phyloP scores from a whole-genome alignment of 805 yeast species.

The Ogataea parapolymorpha region DNA sequence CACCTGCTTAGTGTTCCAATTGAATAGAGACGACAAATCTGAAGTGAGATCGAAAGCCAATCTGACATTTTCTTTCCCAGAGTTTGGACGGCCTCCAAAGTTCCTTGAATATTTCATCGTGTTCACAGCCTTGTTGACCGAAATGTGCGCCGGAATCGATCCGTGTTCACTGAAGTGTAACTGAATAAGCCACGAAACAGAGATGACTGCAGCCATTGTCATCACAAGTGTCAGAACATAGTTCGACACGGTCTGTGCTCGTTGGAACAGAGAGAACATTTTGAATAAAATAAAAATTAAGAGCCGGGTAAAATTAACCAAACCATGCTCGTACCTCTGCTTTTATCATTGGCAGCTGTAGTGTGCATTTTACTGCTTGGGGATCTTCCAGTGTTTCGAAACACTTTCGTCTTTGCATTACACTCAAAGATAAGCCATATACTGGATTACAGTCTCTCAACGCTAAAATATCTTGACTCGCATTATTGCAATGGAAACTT shows the following conservation, averaged over 20 bases:
- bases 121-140: conserved; percentile 23
- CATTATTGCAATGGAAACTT: conserved; percentile 21
- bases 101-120: conserved; percentile 26
- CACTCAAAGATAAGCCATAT: neutral
- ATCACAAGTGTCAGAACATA: conserved; percentile 51
- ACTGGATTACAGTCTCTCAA: neutral
- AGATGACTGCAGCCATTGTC: conserved; percentile 44
- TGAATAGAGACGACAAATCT: conserved; percentile 78
- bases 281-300: neutral
- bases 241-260: conserved; percentile 48
- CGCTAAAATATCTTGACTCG: neutral
- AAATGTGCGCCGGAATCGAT: conserved; percentile 30
- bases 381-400: conserved; percentile 41
- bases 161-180: conserved; percentile 45
- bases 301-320: conserved; percentile 3
- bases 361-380: conserved; percentile 43
- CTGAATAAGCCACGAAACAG: conserved; percentile 47
- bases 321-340: conserved; percentile 2
- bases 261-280: conserved; percentile 21
- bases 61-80: conserved; percentile 73
- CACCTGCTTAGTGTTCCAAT: conserved; percentile 97
- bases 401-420: conserved; percentile 22
- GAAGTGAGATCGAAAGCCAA: conserved; percentile 68
- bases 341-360: conserved; percentile 13
- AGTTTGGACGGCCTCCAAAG: conserved; percentile 59